Base-by-base conservation (phyloP, 2,329 filamentous ascomycete genomes). In the Fusarium piperis region DNA sequence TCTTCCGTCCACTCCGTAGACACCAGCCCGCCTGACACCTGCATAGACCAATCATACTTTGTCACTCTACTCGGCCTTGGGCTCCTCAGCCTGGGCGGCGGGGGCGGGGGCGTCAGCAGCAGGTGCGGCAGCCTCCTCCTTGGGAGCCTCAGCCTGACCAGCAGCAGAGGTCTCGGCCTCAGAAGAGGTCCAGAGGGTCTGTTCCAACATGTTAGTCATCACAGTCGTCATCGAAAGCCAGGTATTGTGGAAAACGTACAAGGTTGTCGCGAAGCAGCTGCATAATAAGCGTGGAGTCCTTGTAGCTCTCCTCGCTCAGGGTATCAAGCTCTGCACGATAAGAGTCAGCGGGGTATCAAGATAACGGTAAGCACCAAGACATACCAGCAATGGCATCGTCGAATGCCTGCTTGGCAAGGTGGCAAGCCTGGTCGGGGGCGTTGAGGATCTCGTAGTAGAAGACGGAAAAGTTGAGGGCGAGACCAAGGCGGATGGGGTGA, bases 401-500 rank as follows among this genome's bases (percentile, higher is more conserved):
- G 81, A 98, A 98, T 57, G 96, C 95, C 89, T 98, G 95, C 91
- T 98, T 98, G 85, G 95, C 95, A 76, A 98, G 91, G 83, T 98
- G 95, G 91, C 95, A 98, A 81, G 95, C 95, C 82, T 97, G 95
- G 84, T 98, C 96, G 74, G 95, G 95, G 46, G 95, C 94, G 89
- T 98, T 99, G 80, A 98, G 89, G 83, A 98, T 99, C 91, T 99
- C 96, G 85, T 99, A 99, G 92, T 98, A 98, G 90, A 98, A 98
- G 80, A 98, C 95, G 74, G 95, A 98, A 91, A 98, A 98, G 92
- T 98, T 98, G 78, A 98, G 91, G 77, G 95, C 95, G 80, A 98
- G 92, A 84, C 95, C 95, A 75, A 98, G 94, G 80, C 95, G 95
- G 87, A 98, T 98, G 79, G 95, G 95, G 89, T 98, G 95, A 70